phyloP scores from a whole-genome alignment of 306 rosid genomes.

The Quercus wislizeni region DNA sequence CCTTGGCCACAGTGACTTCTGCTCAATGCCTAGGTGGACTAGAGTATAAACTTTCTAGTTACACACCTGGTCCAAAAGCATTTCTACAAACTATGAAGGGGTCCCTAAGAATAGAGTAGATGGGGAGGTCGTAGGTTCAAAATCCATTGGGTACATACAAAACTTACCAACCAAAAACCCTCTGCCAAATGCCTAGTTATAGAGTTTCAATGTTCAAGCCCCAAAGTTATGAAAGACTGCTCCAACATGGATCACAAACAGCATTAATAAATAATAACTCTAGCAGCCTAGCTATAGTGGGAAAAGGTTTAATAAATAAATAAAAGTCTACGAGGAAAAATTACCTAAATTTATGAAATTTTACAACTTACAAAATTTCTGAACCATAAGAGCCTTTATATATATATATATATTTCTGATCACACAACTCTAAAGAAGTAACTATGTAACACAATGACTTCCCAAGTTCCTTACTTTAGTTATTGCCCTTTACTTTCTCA shows the following conservation, averaged over 20 bases:
- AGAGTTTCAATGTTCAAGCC: too few species aligned
- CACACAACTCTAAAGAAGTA: neutral
- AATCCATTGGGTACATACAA: too few species aligned
- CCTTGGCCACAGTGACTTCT: too few species aligned
- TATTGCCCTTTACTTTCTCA: neutral
- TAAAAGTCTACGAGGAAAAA: neutral
- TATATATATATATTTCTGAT: neutral
- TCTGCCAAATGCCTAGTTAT: too few species aligned
- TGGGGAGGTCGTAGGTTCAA: too few species aligned
- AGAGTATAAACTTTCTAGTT: too few species aligned
- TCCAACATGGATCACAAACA: neutral
- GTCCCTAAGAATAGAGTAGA: too few species aligned
- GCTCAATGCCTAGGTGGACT: too few species aligned
- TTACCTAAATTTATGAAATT: neutral
- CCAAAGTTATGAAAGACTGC: neutral
- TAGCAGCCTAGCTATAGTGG: neutral
- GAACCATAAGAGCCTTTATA: too few species aligned
- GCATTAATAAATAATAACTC: neutral
- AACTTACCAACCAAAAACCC: too few species aligned
- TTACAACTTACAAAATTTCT: neutral
- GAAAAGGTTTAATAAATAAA: neutral
- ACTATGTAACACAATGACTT: neutral
- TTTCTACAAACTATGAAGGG: too few species aligned
- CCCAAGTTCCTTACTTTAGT: neutral
- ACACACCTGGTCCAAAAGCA: too few species aligned